Evolutionary conservation across 2,329 filamentous ascomycete species (phyloP).

Genomic region (Neoscytalidium dimidiatum): DNA sequence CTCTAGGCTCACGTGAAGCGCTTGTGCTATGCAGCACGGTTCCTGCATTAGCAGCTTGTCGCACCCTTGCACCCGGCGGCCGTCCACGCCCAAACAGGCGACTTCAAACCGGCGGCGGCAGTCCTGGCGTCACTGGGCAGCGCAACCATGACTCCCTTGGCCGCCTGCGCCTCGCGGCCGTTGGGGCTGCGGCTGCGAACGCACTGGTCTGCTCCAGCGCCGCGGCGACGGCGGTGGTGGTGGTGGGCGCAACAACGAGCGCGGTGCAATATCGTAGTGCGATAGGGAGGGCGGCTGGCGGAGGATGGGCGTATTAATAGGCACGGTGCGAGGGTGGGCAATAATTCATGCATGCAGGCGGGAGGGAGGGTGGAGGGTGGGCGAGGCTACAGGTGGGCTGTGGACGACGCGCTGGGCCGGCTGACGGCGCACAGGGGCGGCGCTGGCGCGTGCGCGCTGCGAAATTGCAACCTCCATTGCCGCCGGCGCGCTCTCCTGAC

Average conservation of each 20-base stretch:
- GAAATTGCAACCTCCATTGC: slow-evolving; percentile 13
- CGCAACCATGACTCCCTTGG: not conserved
- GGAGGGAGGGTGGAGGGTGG: not conserved
- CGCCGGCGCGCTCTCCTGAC: slow-evolving; percentile 18
- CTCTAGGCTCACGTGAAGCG: not conserved
- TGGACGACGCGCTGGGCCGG: slow-evolving; percentile 9
- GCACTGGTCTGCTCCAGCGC: not conserved
- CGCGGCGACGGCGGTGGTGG: not conserved
- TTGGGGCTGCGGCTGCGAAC: not conserved
- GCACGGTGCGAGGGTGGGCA: slow-evolving; percentile 3
- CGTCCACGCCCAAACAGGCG: not conserved
- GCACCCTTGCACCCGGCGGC: slow-evolving; percentile 7
- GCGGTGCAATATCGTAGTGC: too few species aligned
- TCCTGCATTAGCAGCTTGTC: slow-evolving; percentile 8
- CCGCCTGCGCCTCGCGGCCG: not conserved
- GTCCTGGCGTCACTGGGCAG: not conserved
- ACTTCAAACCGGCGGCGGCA: not conserved
- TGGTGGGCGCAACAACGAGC: too few species aligned
- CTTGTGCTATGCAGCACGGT: slow-evolving; percentile 6
- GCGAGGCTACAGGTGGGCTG: too few species aligned
- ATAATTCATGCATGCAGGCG: slow-evolving; percentile 13
- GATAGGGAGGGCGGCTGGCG: slow-evolving; percentile 6
- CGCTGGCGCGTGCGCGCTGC: not conserved
- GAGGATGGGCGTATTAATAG: slow-evolving; percentile 19
- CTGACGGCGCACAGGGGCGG: not conserved